Evolutionary conservation across 2,329 filamentous ascomycete genomes (phyloP), one percentile per base, ranked within the genome.

Genomic region (Fusarium fujikuroi): DNA sequence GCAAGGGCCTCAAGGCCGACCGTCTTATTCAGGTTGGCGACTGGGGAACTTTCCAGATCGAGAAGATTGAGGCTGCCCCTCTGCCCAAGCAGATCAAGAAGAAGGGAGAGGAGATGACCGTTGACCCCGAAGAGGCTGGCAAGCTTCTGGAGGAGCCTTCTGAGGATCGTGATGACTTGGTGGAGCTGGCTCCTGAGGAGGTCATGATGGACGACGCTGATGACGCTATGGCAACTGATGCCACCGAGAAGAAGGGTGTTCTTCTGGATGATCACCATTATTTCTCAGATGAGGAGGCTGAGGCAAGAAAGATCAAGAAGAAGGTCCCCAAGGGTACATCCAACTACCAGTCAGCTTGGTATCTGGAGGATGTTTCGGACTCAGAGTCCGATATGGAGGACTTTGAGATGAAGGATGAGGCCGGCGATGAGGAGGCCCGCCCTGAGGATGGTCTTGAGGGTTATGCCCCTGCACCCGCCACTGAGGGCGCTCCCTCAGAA

Each of bases 231-330:
- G 74, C 75, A 7, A 63, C 66, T 10, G 75, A 75, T 16, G 80
- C 81, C 8, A 84, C 85, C 4, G 86, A 87, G 47, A 91, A 92
- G 79, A 97, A 95, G 83, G 96, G 95, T 73, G 96, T 99, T 2
- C 85, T 99, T 44, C 87, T 99, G 15, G 96, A 99, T 75, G 95
- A 98, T 75, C 95, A 99, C 81, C 95, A 98, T 80, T 99, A 99
- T 82, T 99, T 98, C 80, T 95, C 95, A 1, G 95, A 98, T 47
- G 94, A 87, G 10, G 86, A 88, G 46, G 86, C 90, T 60, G 79
- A 82, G 52, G 78, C 78, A 23, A 76, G 64, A 23, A 83, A 87
- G 40, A 83, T 85, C 37, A 93, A 93, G 11, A 96, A 92, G 83
- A 90, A 90, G 70, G 83, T 99, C 28, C 96, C 96, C 2, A 93